Evolutionary conservation across 108 stramenopile genomes (phyloP).

Genomic region (Skeletonema menzelii): DNA sequence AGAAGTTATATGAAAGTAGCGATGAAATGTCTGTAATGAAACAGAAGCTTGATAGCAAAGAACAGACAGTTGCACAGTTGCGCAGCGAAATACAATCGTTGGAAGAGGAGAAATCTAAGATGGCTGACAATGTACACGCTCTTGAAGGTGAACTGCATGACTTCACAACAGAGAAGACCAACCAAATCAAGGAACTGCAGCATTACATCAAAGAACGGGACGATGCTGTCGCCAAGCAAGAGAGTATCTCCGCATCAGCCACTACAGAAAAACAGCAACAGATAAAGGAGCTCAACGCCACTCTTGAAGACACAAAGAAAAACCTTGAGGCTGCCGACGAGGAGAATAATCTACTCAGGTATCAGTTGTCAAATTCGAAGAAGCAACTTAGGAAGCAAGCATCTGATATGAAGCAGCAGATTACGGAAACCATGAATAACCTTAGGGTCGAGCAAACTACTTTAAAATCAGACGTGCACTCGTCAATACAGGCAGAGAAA

Average conservation of each 20-base stretch:
- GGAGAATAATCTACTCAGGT: not conserved
- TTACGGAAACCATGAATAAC: constrained; percentile 6
- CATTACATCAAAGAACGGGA: constrained; percentile 20
- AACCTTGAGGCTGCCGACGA: not conserved
- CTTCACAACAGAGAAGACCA: constrained; percentile 4
- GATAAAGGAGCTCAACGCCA: constrained; percentile 11
- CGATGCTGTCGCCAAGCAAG: not conserved
- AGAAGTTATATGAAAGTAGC: constrained; percentile 7
- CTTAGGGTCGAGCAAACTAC: constrained; percentile 22
- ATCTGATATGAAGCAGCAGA: constrained; percentile 1
- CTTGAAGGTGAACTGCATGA: constrained; percentile 11
- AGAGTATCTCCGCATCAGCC: not conserved
- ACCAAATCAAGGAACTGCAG: constrained; percentile 27
- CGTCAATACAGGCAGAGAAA: constrained; percentile 15
- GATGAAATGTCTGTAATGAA: constrained; percentile 12
- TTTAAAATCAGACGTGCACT: constrained; percentile 24
- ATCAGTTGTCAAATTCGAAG: constrained; percentile 2
- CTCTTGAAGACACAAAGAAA: constrained; percentile 12
- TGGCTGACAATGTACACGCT: constrained; percentile 7
- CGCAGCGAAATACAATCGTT: not conserved
- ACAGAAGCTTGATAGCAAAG: constrained; percentile 13
- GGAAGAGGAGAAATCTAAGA: constrained; percentile 16
- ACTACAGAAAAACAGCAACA: not conserved
- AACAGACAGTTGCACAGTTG: constrained; percentile 9
- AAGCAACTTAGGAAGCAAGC: constrained; percentile 10